Conservation (phyloP, 345 rosid genomes). For the Salix viminalis region DNA sequence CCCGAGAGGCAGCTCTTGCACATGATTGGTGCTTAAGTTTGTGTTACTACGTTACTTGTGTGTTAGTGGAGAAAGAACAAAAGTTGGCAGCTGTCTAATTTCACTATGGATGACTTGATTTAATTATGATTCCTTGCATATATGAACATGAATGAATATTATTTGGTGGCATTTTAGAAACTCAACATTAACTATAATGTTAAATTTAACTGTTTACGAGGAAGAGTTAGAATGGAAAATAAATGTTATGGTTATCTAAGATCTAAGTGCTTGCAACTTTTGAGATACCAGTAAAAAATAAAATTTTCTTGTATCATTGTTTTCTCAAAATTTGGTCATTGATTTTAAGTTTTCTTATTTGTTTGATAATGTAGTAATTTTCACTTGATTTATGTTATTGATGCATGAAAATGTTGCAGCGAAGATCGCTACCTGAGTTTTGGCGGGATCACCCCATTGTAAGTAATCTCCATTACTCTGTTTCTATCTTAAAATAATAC, state of each 20-base stretch:
- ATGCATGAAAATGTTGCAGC: constrained; percentile 42
- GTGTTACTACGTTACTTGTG: neutral
- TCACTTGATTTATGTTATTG: neutral
- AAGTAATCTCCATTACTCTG: constrained; percentile 29
- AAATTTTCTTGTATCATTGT: neutral
- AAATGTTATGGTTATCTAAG: neutral
- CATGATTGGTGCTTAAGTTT: neutral
- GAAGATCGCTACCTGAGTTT: constrained; percentile 84
- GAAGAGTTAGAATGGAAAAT: neutral
- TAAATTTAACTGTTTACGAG: neutral
- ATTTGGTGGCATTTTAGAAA: neutral
- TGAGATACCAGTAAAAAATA: neutral
- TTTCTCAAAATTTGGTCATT: neutral
- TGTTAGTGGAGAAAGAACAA: neutral
- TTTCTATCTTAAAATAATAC: neutral
- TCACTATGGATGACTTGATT: neutral
- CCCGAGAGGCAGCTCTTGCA: neutral
- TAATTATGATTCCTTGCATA: neutral
- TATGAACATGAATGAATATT: too few relatives aligned
- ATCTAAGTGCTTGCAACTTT: neutral
- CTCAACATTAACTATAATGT: neutral
- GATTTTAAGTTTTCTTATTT: neutral
- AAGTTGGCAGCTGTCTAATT: neutral
- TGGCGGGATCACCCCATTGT: constrained; percentile 85
- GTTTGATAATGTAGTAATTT: neutral